Base-by-base conservation (phyloP, 2,329 filamentous ascomycete genomes). In the Microdochium paspali region DNA sequence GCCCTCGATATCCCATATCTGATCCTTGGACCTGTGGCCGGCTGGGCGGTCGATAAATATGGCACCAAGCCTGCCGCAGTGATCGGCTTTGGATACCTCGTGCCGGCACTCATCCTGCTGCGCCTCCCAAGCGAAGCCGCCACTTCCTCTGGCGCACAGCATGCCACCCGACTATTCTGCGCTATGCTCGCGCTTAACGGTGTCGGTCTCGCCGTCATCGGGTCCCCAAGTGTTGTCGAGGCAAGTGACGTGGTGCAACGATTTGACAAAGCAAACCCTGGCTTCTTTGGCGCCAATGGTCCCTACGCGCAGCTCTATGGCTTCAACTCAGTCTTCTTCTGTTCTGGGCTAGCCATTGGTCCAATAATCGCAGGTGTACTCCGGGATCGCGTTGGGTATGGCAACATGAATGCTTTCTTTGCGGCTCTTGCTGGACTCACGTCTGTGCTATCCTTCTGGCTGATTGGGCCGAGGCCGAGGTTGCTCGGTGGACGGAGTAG, bases 301-400 rank as follows among this genome's bases (percentile, higher is more conserved):
- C 80, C 80, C 0, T 83, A 83, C 56, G 80, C 80, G 2, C 82
- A 85, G 60, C 66, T 84, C 0, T 85, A 84, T 58, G 80, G 77
- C 2, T 65, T 85, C 49, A 82, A 79, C 54, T 79, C 73, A n/a
- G 73, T 84, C 68, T 70, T 79, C 1, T 84, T 81, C 59, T 76
- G 74, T 50, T 62, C 68, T 0, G 82, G 82, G 0, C 61, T 84
- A 46, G 75, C 79, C 0, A 46, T 82, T 5, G 82, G 82, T 0
- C 82, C 82, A 0, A 57, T 82, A 13, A 59, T 79, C 45, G 74
- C 72, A 7, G 80, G 80, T 0, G 57, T 56, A 10, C 54, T 81
- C 53, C 74, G 70, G 53, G 68, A 76, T 35, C 58, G 50, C 1
- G 65, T 80, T 49, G 76, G 77, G 0, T 81, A 79, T 57, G 76